Conservation (phyloP, 1,139 yeast genomes). For the Tardiomyces digboiensis region DNA sequence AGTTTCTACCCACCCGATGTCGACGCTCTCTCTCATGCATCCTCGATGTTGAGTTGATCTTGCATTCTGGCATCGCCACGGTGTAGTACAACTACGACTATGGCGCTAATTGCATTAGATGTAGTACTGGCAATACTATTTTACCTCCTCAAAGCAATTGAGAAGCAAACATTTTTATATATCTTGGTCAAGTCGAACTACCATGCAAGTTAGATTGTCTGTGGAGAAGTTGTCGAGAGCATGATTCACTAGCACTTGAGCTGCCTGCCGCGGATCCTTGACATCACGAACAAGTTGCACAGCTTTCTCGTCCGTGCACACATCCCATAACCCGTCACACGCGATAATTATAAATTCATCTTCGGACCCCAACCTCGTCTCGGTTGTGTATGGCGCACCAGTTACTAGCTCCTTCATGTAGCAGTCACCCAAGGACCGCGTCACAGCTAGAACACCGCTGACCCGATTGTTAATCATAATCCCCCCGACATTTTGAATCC, state of each 20-base stretch:
- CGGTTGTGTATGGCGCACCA: constrained; percentile 89
- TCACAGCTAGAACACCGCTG: constrained; percentile 92
- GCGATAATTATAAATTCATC: constrained; percentile 77
- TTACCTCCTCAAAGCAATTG: no score
- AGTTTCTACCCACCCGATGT: no score
- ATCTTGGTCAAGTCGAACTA: constrained; percentile 45
- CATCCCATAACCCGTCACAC: constrained; percentile 95
- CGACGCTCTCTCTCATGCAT: no score
- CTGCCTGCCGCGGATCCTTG: constrained; percentile 49
- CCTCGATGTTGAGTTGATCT: no score
- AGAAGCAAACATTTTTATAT: no score
- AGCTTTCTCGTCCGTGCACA: constrained; percentile 66
- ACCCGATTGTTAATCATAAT: constrained; percentile 84
- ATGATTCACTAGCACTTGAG: constrained; percentile 54
- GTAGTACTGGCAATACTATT: no score
- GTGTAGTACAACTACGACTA: no score
- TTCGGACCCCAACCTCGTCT: constrained; percentile 53
- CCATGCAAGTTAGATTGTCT: constrained; percentile 93
- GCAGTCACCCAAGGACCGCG: constrained; percentile 90
- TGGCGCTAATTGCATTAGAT: no score
- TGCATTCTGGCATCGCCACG: no score
- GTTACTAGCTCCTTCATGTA: constrained; percentile 86
- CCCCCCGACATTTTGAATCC: constrained; percentile 78
- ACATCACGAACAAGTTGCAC: constrained; percentile 50
- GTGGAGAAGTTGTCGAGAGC: constrained; percentile 80